phyloP scores from a whole-genome alignment of 2,329 filamentous ascomycete genomes.

The Huntiella decipiens region DNA sequence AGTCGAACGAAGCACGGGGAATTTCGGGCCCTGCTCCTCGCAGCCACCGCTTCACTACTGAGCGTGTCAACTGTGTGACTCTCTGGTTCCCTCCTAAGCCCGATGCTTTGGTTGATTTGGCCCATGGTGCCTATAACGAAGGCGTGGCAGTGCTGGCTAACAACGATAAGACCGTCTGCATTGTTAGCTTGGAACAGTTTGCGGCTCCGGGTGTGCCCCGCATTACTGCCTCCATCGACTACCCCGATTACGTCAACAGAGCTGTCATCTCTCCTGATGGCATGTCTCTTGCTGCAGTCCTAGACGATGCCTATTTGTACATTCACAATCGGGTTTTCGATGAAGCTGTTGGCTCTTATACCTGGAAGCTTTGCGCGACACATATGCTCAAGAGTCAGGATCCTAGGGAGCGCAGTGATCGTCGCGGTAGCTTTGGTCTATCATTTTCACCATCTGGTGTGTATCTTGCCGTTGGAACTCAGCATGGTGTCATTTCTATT shows the following conservation, averaged over 20 bases:
- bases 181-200: constrained; percentile 58
- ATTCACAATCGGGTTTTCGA: constrained; percentile 44
- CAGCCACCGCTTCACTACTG: constrained; percentile 34
- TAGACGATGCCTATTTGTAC: constrained; percentile 73
- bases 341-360: constrained; percentile 16
- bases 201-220: constrained; percentile 25
- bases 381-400: constrained; percentile 40
- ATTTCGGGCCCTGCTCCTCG: constrained; percentile 15
- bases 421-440: constrained; percentile 55
- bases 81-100: constrained; percentile 34
- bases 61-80: constrained; percentile 48
- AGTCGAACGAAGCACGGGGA: background rate
- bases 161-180: constrained; percentile 74
- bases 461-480: constrained; percentile 58
- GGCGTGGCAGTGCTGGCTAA: constrained; percentile 62
- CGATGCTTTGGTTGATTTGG: background rate
- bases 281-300: constrained; percentile 58
- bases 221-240: constrained; percentile 48
- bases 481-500: constrained; percentile 61
- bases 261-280: constrained; percentile 87
- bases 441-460: constrained; percentile 56
- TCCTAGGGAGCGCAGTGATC: constrained; percentile 32
- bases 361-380: constrained; percentile 32
- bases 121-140: constrained; percentile 24
- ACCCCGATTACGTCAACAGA: constrained; percentile 80